Evolutionary conservation across 164 flowering plant species (phyloP).

Genomic region (Aristolochia contorta): DNA sequence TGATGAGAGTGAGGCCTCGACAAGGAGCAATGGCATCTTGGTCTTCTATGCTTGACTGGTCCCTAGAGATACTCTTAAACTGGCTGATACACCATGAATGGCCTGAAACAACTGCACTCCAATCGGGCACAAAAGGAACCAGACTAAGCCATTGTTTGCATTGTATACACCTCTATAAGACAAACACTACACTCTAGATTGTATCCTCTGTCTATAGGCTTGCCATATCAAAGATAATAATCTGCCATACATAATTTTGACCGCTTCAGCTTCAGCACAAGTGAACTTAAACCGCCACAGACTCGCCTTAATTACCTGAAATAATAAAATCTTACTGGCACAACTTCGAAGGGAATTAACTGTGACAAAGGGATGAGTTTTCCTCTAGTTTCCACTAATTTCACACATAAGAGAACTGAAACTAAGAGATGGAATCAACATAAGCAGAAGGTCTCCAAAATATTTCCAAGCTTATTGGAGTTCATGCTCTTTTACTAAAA

Average conservation of each 20-base stretch:
- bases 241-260: no score
- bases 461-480: no score
- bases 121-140: constrained; percentile 26
- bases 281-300: no score
- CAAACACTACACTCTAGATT: background rate
- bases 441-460: no score
- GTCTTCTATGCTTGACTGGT: constrained; percentile 16
- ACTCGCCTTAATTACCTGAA: no score
- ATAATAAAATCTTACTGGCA: background rate
- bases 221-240: no score
- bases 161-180: constrained; percentile 2
- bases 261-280: no score
- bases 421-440: no score
- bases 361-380: background rate
- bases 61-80: constrained; percentile 20
- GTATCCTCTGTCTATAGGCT: no score
- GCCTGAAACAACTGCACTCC: constrained; percentile 36
- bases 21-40: constrained; percentile 12
- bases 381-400: no score
- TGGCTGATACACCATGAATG: constrained; percentile 25
- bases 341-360: background rate
- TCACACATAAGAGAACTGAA: no score
- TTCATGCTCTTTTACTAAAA: no score
- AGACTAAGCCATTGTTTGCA: constrained; percentile 43
- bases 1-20: constrained; percentile 10